phyloP scores from a whole-genome alignment of 306 rosid genomes.

The Lablab purpureus region DNA sequence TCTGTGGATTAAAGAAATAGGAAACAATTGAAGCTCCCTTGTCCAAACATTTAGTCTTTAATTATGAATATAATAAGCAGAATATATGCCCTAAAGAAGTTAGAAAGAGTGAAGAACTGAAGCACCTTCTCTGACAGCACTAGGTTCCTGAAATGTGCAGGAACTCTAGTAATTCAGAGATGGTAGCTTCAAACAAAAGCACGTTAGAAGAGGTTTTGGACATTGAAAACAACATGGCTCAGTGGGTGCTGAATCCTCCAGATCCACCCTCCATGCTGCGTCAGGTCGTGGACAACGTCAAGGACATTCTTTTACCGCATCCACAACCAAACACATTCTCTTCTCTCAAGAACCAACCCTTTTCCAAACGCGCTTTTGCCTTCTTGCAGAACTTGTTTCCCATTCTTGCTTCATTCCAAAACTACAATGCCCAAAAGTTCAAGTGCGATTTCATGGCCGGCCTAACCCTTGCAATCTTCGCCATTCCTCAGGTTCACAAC shows the following conservation, averaged over 20 bases:
- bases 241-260: slow-evolving; percentile 73
- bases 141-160: slow-evolving; percentile 12
- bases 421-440: slow-evolving; percentile 52
- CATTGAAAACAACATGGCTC: slow-evolving; percentile 48
- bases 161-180: neutral
- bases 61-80: neutral
- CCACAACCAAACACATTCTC: slow-evolving; percentile 37
- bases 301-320: slow-evolving; percentile 27
- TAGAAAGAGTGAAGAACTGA: neutral
- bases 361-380: slow-evolving; percentile 13
- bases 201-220: slow-evolving; percentile 38
- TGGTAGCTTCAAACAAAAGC: slow-evolving; percentile 12
- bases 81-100: neutral
- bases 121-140: slow-evolving; percentile 19
- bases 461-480: slow-evolving; percentile 73
- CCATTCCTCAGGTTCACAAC: slow-evolving; percentile 76
- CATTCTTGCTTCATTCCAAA: slow-evolving; percentile 55
- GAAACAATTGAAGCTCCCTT: neutral
- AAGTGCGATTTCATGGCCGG: slow-evolving; percentile 73
- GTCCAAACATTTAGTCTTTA: too few relatives aligned
- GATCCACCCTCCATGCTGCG: slow-evolving; percentile 60
- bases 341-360: slow-evolving; percentile 48
- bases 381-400: slow-evolving; percentile 56
- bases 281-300: slow-evolving; percentile 47
- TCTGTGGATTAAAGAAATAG: too few relatives aligned